phyloP scores from a whole-genome alignment of 192 early-diverging fungal genomes.

The Backusella parvicylindrica region DNA sequence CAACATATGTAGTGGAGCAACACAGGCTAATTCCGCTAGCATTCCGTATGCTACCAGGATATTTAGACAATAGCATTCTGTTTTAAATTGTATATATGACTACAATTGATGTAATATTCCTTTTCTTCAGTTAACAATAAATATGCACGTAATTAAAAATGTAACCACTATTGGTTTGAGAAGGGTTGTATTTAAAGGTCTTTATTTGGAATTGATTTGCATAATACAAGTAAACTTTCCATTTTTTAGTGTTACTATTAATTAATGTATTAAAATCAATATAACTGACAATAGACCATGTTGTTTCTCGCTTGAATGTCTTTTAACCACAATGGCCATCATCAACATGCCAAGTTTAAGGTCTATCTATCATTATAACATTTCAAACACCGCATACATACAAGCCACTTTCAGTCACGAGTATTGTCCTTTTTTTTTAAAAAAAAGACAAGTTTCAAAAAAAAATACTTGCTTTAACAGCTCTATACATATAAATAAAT shows the following conservation, averaged over 20 bases:
- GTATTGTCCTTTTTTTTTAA: not conserved
- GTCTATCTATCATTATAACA: not conserved
- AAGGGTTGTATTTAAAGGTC: too few species aligned
- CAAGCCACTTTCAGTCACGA: not conserved
- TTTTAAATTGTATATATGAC: not conserved
- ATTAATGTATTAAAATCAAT: too few species aligned
- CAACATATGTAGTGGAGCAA: not conserved
- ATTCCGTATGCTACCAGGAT: not conserved
- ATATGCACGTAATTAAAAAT: too few species aligned
- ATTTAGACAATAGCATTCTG: not conserved
- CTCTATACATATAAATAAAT: not conserved
- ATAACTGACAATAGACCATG: not conserved
- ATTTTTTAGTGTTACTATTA: too few species aligned
- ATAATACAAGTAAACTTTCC: too few species aligned
- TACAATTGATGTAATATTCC: too few species aligned
- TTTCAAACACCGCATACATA: not conserved
- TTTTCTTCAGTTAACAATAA: too few species aligned
- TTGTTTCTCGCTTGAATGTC: too few species aligned
- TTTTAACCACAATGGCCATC: too few species aligned
- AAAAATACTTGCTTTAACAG: not conserved
- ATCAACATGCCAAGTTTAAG: not conserved
- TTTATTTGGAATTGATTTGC: too few species aligned
- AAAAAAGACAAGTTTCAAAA: not conserved
- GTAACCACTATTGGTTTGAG: too few species aligned
- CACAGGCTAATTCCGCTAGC: not conserved